These are phyloP conservation scores for Candida dajiaensis DNA, from an alignment of 805 yeast species.

Conservation along the genomic window DNA sequence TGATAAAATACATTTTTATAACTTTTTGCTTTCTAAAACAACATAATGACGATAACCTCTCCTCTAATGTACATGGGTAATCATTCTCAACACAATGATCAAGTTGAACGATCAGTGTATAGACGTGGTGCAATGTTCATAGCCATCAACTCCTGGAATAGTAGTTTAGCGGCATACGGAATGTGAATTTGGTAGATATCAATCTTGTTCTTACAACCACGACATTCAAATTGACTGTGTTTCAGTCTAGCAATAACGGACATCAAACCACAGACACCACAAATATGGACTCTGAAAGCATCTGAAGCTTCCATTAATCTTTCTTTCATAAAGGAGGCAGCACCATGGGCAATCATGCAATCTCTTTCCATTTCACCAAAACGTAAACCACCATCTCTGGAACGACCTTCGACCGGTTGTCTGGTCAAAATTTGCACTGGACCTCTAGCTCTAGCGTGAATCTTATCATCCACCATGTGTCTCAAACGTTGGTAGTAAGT, in stretches of 20 bases:
- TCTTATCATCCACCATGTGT: slow-evolving; percentile 99
- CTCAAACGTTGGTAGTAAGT: slow-evolving; percentile 97
- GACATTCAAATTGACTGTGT: slow-evolving; percentile 97
- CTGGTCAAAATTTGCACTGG: slow-evolving; percentile 97
- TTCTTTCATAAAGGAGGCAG: slow-evolving; percentile 96
- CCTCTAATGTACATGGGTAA: background rate
- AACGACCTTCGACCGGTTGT: slow-evolving; percentile 99
- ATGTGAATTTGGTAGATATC: slow-evolving; percentile 96
- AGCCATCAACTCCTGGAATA: slow-evolving; percentile 99
- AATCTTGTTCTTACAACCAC: slow-evolving; percentile 97
- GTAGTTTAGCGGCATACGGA: slow-evolving; percentile 96
- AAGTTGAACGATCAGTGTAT: slow-evolving; percentile 77
- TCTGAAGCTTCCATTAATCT: slow-evolving; percentile 98
- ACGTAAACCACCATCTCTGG: slow-evolving; percentile 98
- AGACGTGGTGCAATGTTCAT: slow-evolving; percentile 97
- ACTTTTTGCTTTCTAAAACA: background rate
- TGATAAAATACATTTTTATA: slow-evolving; percentile 1
- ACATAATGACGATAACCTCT: slow-evolving; percentile 22
- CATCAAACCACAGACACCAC: slow-evolving; percentile 99
- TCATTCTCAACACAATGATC: background rate
- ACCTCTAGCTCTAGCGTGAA: slow-evolving; percentile 98
- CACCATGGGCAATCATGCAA: slow-evolving; percentile 99
- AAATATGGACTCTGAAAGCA: slow-evolving; percentile 95
- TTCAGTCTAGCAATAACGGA: slow-evolving; percentile 94
- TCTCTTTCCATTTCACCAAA: slow-evolving; percentile 99